phyloP scores from a whole-genome alignment of 1,139 yeast genomes.

The Geotrichum siamense region DNA sequence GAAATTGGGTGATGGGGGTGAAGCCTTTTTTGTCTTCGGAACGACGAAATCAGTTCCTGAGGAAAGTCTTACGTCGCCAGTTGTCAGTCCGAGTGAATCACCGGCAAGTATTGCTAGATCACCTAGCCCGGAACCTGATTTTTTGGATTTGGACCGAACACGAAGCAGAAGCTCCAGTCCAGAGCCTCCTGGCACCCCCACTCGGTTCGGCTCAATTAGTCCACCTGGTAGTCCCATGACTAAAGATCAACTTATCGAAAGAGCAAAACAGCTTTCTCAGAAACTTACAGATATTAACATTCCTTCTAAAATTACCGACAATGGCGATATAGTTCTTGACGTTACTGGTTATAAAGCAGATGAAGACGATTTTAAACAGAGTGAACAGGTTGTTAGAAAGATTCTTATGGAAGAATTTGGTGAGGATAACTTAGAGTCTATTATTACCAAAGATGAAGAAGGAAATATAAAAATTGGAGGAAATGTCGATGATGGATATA shows the following conservation, averaged over 20 bases:
- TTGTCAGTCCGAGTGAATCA: slow-evolving; percentile 70
- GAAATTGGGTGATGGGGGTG: slow-evolving; percentile 98
- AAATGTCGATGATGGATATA: slow-evolving; percentile 28
- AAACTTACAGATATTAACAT: slow-evolving; percentile 65
- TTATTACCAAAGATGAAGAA: slow-evolving; percentile 55
- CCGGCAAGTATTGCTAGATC: slow-evolving; percentile 42
- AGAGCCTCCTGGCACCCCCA: slow-evolving; percentile 13
- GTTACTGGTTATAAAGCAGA: slow-evolving; percentile 96
- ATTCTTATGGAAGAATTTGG: slow-evolving; percentile 67
- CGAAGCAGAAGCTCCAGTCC: slow-evolving; percentile 20
- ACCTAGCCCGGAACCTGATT: slow-evolving; percentile 45
- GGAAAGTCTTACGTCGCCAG: slow-evolving; percentile 85
- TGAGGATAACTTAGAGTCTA: slow-evolving; percentile 39
- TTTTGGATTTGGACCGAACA: slow-evolving; percentile 38
- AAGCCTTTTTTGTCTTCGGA: slow-evolving; percentile 94
- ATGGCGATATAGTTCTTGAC: slow-evolving; percentile 87
- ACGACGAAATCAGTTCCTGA: slow-evolving; percentile 66
- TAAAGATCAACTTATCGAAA: slow-evolving; percentile 47
- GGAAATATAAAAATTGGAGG: slow-evolving; percentile 64
- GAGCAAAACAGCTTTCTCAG: slow-evolving; percentile 62
- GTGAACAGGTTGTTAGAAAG: slow-evolving; percentile 57
- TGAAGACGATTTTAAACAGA: slow-evolving; percentile 43
- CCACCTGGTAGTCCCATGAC: slow-evolving; percentile 24
- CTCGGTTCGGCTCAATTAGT: slow-evolving; percentile 7
- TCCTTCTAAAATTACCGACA: slow-evolving; percentile 80